Evolutionary conservation across 1,284 basidiomycete genomes (phyloP).

Genomic region (Schizophyllum commune): DNA sequence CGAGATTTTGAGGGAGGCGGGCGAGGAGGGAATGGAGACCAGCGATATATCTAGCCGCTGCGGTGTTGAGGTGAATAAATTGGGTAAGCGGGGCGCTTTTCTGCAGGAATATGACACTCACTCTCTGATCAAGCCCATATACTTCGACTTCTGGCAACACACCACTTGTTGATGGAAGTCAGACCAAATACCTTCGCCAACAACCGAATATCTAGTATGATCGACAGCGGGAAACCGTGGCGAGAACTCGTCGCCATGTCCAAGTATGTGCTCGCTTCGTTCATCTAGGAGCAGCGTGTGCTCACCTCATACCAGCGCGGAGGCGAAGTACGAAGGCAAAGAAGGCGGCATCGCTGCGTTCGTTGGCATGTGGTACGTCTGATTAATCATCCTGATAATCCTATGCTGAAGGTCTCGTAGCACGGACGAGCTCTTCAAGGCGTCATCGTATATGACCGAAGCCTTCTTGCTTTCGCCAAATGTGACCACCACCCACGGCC

Average conservation of each 20-base stretch:
- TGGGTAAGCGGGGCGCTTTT: slow-evolving; percentile 30
- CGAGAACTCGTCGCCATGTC: slow-evolving; percentile 7
- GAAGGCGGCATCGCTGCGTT: slow-evolving; percentile 60
- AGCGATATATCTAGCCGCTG: slow-evolving; percentile 40
- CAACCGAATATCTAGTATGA: slow-evolving; percentile 56
- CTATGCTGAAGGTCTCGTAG: slow-evolving; percentile 23
- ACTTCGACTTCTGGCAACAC: slow-evolving; percentile 62
- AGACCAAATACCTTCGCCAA: slow-evolving; percentile 59
- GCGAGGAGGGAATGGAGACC: slow-evolving; percentile 49
- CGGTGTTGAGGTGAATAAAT: slow-evolving; percentile 38
- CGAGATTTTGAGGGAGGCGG: slow-evolving; percentile 59
- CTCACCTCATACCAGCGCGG: slow-evolving; percentile 29
- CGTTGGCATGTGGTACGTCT: slow-evolving; percentile 51
- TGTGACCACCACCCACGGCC: slow-evolving; percentile 15
- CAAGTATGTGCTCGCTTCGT: slow-evolving; percentile 5
- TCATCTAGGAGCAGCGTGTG: too few relatives aligned
- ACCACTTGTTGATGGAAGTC: slow-evolving; percentile 59
- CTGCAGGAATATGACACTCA: not conserved
- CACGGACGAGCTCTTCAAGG: slow-evolving; percentile 66
- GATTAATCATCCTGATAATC: not conserved
- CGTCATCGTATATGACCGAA: slow-evolving; percentile 61
- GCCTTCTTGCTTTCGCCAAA: slow-evolving; percentile 33
- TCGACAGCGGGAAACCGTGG: slow-evolving; percentile 54
- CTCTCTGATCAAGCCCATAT: slow-evolving; percentile 40
- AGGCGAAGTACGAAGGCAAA: slow-evolving; percentile 47